A percentile compares a stretch with the other conserved stretches of the same genome.
These are phyloP conservation scores for Fusarium sp. DNA, from an alignment of 2,329 filamentous ascomycete species.

Conservation along the genomic window DNA sequence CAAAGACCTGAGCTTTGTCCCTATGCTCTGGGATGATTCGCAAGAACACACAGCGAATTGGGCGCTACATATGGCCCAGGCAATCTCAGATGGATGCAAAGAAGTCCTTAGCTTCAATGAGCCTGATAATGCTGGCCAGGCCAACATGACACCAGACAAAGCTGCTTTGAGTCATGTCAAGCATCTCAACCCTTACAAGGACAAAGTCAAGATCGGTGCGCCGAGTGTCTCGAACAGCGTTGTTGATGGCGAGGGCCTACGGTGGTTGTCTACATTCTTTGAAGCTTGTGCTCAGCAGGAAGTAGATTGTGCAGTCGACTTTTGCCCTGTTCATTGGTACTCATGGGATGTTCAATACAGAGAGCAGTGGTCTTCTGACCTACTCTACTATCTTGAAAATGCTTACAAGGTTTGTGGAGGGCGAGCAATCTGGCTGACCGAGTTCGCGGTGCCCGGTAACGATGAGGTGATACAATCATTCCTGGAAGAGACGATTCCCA, in stretches of 20 bases:
- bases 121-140: neutral
- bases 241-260: neutral
- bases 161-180: neutral
- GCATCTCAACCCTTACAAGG: neutral
- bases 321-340: neutral
- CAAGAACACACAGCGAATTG: neutral
- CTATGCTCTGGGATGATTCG: neutral
- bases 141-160: neutral
- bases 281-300: neutral
- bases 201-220: neutral
- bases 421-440: neutral
- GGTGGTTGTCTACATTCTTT: neutral
- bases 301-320: neutral
- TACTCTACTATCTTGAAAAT: neutral
- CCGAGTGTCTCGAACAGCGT: neutral
- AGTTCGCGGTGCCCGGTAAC: neutral
- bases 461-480: neutral
- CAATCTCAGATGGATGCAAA: neutral
- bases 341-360: neutral
- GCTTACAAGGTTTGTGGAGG: neutral
- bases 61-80: neutral
- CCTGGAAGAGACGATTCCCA: neutral
- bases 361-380: neutral
- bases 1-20: neutral
- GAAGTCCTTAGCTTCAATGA: neutral